Percentiles rank a stretch among this genome's conserved stretches.
phyloP scores from a whole-genome alignment of 2,329 filamentous ascomycete genomes.

The Ophioceras dolichostomum region DNA sequence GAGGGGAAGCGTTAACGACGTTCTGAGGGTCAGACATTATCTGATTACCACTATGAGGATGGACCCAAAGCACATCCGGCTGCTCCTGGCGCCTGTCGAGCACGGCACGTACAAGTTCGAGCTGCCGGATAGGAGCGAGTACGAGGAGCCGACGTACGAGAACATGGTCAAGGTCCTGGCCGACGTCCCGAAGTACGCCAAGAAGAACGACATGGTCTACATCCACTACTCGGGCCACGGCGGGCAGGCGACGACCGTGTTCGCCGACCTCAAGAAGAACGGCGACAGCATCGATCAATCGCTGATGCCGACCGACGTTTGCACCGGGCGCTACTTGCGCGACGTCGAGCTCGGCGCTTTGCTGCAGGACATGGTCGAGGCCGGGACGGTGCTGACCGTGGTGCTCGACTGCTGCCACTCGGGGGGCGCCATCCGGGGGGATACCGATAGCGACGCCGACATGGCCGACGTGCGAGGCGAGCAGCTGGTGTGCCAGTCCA shows the following conservation, averaged over 20 bases:
- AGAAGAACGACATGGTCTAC: neutral
- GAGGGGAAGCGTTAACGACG: neutral
- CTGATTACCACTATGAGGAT: neutral
- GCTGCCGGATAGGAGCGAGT: neutral
- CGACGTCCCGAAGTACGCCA: neutral
- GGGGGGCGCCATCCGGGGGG: neutral
- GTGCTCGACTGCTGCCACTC: neutral
- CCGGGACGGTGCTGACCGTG: neutral
- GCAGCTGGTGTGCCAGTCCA: neutral
- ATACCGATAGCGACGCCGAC: neutral
- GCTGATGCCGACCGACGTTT: neutral
- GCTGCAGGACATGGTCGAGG: neutral
- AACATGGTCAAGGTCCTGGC: neutral
- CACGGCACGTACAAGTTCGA: neutral
- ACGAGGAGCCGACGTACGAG: neutral
- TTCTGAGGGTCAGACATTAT: neutral
- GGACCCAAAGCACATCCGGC: neutral
- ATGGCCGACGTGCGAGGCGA: neutral
- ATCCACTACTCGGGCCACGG: neutral
- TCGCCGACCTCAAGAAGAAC: neutral
- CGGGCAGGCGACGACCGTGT: neutral
- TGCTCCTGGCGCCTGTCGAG: neutral
- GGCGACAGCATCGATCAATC: neutral
- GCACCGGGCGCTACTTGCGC: neutral
- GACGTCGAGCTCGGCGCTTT: neutral